Conservation (phyloP, 202 grass and related monocot genomes). For the Dendrocalamus latiflorus region DNA sequence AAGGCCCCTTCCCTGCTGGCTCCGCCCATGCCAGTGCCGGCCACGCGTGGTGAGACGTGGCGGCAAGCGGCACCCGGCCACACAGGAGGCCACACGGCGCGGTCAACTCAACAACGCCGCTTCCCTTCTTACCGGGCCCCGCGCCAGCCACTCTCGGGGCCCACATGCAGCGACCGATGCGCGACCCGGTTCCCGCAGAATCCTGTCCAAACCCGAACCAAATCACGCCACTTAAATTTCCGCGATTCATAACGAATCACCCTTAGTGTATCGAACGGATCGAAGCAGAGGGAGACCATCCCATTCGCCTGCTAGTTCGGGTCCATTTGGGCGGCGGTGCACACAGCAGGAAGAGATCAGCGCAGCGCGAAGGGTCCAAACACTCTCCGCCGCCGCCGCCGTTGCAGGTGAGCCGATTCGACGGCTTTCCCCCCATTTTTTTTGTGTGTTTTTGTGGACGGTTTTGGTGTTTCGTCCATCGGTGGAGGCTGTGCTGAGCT, state of each 20-base stretch:
- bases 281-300: neutral
- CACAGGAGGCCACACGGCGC: neutral
- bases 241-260: constrained; percentile 24
- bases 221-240: constrained; percentile 36
- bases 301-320: constrained; percentile 10
- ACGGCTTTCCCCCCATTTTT: neutral
- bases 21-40: too few species aligned
- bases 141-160: neutral
- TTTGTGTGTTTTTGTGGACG: neutral
- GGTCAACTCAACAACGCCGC: constrained; percentile 19
- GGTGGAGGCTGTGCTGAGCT: neutral
- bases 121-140: neutral
- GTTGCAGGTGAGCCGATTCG: constrained; percentile 14
- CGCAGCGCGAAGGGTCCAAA: neutral
- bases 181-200: neutral
- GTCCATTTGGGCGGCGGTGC: constrained; percentile 43
- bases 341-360: constrained; percentile 25
- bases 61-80: neutral
- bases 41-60: constrained; percentile 17
- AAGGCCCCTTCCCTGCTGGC: too few species aligned
- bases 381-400: neutral
- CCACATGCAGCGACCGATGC: constrained; percentile 27
- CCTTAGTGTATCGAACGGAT: constrained; percentile 14
- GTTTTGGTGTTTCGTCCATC: neutral
- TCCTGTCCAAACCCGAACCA: neutral